Conservation (phyloP, 139 green algal genomes). For the Yamagishiella unicocca region DNA sequence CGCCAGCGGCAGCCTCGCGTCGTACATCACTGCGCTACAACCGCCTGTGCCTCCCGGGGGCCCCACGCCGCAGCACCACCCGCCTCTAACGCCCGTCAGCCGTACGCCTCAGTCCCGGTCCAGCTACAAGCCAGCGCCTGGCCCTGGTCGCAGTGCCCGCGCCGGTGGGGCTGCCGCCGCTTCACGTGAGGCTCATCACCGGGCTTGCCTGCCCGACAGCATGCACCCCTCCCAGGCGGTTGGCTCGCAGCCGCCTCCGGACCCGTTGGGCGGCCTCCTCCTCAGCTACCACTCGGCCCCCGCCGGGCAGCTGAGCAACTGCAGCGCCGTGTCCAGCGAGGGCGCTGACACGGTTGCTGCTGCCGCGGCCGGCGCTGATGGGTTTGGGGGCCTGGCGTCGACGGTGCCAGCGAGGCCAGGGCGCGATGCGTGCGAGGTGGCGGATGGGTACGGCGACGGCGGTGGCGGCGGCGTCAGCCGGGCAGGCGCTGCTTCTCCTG, state of each 20-base stretch:
- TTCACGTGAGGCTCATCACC: not conserved
- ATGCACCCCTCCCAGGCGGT: too few relatives aligned
- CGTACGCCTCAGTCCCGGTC: not conserved
- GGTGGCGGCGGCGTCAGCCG: not conserved
- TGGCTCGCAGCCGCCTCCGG: too few relatives aligned
- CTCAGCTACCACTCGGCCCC: constrained; percentile 5
- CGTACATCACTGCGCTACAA: not conserved
- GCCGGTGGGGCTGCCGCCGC: not conserved
- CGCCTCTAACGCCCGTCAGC: constrained; percentile 2
- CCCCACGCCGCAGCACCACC: not conserved
- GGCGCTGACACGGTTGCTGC: not conserved
- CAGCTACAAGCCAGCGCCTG: not conserved
- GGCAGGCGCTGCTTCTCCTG: too few relatives aligned
- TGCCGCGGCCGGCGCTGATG: not conserved
- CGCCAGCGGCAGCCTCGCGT: not conserved
- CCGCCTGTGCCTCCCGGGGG: not conserved
- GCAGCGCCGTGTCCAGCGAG: not conserved
- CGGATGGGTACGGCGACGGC: not conserved
- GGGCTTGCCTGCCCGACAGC: too few relatives aligned
- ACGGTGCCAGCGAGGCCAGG: not conserved
- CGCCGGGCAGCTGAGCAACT: not conserved
- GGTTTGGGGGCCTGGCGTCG: too few relatives aligned
- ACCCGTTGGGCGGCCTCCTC: not conserved
- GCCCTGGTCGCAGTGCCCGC: not conserved
- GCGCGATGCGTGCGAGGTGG: not conserved